Base-by-base conservation (phyloP, 257 asterid genomes). In the Haberlea rhodopensis region DNA sequence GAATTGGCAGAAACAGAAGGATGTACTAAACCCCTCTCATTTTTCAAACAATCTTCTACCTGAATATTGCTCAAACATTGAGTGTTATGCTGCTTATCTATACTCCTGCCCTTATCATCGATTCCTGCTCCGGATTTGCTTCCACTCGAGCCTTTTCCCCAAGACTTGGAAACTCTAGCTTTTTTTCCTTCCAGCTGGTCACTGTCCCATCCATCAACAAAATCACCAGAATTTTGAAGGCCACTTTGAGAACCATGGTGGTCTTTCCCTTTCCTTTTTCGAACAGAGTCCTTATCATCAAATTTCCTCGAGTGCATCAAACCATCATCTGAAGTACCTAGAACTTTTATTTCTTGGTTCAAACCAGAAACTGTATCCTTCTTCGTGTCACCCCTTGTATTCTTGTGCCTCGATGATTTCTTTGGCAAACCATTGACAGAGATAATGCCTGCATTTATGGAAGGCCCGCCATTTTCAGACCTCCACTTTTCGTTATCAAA, bases 1-100 rank as follows among this genome's bases (percentile, higher is more conserved):
- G 99, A 94, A 80, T 88, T 90, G 70, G 97, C 90, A 57, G 95
- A 89, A 70, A 75, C 80, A 56, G 92, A 80, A 62, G 88, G 90
- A 31, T 64, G 91, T 27, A 60, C 75, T 59, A 82, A 63, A 72
- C 83, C 87, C 78, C 74, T 53, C 72, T 83, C 89, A 78, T 79
- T 84, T 80, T 81, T 82, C 62, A 79, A 63, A 72, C 81, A 75
- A 81, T 83, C 88, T 54, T 56, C 76, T 28, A 74, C 83, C 55
- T 63, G 80, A 63, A 74, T 75, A 62, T 73, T 70, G 68, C 76
- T 76, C 56, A 60, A 60, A 68, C 77, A 82, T 55, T 70, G 81
- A 54, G 68, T 65, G 57, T 71, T 72, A 31, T 51, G 71, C 57
- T 65, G 78, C 73, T 82, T 87, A 69, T 80, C 78, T 21, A 32